Conservation (phyloP, 306 rosid genomes). For the Begonia peltatifolia region DNA sequence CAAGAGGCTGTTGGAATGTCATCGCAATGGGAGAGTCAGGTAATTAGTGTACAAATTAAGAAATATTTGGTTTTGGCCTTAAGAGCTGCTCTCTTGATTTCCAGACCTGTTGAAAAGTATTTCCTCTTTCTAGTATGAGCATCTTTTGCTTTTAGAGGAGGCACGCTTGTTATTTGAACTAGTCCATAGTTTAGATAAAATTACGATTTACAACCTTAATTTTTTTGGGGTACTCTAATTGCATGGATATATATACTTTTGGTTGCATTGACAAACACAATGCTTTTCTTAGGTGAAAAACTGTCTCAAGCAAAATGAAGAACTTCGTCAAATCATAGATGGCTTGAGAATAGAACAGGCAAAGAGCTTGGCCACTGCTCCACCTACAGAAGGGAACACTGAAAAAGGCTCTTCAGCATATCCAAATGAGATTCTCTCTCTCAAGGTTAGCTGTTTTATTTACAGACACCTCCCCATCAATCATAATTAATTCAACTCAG, state of each 20-base stretch:
- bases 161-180: no score
- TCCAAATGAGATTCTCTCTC: slow-evolving; percentile 42
- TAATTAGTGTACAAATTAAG: slow-evolving; percentile 5
- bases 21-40: slow-evolving; percentile 79
- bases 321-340: slow-evolving; percentile 57
- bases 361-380: slow-evolving; percentile 21
- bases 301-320: slow-evolving; percentile 85
- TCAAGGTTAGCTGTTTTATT: slow-evolving; percentile 46
- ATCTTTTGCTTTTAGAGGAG: no score
- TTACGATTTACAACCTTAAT: no score
- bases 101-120: neutral
- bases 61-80: no score
- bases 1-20: slow-evolving; percentile 46
- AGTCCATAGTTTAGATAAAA: no score
- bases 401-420: slow-evolving; percentile 27
- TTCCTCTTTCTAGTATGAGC: neutral
- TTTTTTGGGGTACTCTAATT: no score
- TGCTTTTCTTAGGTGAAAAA: slow-evolving; percentile 54
- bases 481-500: no score
- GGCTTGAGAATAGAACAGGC: slow-evolving; percentile 60
- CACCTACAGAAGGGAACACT: slow-evolving; percentile 19
- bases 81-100: neutral
- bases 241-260: no score
- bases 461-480: neutral
- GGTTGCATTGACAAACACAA: no score